Conservation (phyloP, 2,329 filamentous ascomycete genomes). For the Neofusicoccum laricinum region DNA sequence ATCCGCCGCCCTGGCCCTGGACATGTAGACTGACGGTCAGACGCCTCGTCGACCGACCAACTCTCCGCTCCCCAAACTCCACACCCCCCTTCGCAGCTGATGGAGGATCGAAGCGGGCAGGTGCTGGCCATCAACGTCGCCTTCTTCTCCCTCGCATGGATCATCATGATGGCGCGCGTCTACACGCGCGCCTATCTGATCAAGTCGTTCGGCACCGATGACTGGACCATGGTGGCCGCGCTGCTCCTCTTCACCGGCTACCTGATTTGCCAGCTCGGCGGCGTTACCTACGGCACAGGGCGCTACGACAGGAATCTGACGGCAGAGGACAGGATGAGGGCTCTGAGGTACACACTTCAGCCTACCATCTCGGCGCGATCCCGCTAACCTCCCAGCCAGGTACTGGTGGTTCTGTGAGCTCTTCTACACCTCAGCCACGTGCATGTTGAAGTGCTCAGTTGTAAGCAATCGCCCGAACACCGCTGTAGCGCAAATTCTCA, state of each 20-base stretch:
- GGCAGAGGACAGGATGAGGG: conserved; percentile 28
- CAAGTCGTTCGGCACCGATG: conserved; percentile 40
- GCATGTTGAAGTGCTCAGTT: conserved; percentile 51
- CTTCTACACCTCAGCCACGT: conserved; percentile 50
- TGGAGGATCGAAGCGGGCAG: conserved; percentile 24
- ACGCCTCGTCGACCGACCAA: neutral
- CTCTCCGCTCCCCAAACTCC: neutral
- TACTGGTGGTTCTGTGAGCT: conserved; percentile 56
- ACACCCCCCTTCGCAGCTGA: neutral
- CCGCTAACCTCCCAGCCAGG: conserved; percentile 23
- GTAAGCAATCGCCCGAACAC: conserved; percentile 20
- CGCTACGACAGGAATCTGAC: conserved; percentile 33
- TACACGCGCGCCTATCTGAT: conserved; percentile 37
- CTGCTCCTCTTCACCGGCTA: conserved; percentile 41
- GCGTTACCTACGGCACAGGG: conserved; percentile 39
- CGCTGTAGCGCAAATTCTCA: neutral
- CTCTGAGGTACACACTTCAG: conserved; percentile 23
- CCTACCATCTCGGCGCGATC: neutral
- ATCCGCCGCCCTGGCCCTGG: neutral
- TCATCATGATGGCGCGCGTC: conserved; percentile 35
- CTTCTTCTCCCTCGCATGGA: conserved; percentile 39
- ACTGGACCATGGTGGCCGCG: conserved; percentile 40
- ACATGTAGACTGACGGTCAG: neutral
- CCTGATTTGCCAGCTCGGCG: conserved; percentile 38
- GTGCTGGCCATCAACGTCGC: conserved; percentile 30